phyloP scores from a whole-genome alignment of 495 filamentous ascomycete species.

The Alectoria sarmentosa region DNA sequence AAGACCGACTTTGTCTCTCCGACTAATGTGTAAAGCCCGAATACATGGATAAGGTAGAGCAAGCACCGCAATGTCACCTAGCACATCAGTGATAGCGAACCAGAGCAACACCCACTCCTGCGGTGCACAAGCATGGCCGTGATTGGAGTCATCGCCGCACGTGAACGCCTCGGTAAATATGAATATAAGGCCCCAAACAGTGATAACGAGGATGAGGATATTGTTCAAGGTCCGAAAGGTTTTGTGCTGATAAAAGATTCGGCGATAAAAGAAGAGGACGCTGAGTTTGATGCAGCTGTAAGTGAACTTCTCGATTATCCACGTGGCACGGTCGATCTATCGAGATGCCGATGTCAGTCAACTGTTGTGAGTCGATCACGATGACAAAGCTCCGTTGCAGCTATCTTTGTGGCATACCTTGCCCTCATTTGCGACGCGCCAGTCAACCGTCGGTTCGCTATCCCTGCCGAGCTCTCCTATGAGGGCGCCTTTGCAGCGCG shows the following conservation, averaged over 20 bases:
- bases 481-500: neutral
- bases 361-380: neutral
- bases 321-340: neutral
- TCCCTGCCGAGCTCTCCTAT: conserved; percentile 1
- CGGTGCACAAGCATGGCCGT: neutral
- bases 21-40: conserved; percentile 13
- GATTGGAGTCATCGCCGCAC: neutral
- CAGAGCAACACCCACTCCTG: conserved; percentile 7
- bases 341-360: too few relatives aligned
- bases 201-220: conserved; percentile 6
- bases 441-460: neutral
- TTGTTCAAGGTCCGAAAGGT: conserved; percentile 4
- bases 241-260: conserved; percentile 2
- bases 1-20: conserved; percentile 1
- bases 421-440: neutral
- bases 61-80: conserved; percentile 15
- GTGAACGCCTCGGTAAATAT: neutral
- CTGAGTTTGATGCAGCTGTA: conserved; percentile 18
- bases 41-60: conserved; percentile 14
- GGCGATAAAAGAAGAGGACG: conserved; percentile 19
- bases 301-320: conserved; percentile 13
- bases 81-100: conserved; percentile 18
- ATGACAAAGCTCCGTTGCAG: neutral
- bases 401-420: neutral
- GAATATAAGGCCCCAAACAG: conserved; percentile 11